Base-by-base conservation (phyloP, 352 stramenopile species). In the Pythium guiyangense region DNA sequence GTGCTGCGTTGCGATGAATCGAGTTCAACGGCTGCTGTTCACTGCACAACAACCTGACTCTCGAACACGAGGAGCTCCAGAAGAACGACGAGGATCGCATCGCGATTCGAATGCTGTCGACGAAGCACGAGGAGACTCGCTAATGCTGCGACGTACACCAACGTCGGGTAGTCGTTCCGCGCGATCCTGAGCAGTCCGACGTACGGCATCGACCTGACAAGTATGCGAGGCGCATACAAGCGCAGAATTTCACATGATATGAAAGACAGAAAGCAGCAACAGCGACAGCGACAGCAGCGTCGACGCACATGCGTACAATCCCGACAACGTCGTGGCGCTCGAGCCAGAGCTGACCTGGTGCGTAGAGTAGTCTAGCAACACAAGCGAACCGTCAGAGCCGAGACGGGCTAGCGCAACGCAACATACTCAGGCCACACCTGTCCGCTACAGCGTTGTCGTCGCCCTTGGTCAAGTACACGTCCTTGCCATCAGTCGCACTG, bases 161-260 rank as follows among this genome's bases (percentile, higher is more conserved):
- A 77, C 55, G 96, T 84, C 18, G 96, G 97, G 79, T 99, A 99
- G 78, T 99, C 97, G 77, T 99, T 99, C 51, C 99, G 75, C 34
- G 98, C 83, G 70, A 99, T 99, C 11, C 96, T 99, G 11, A 99
- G 90, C 94, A 99, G 99, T 9, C 97, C 96, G 1, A 98, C 91
- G 83, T 99, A 99, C 47, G 96, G 93, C 54, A 99, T 77, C 8
- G 94, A 98, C 22, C 84, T 93, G 52, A 34, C 1, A 25, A 44
- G 35, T 27, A 51, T 34, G 29, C 29, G 29, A 34, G 8, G 29
- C 4, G 8, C 29, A 34, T 4, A 34, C 4, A 34, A 34, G 29
- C 8, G 29, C 29, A 34, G 4, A 8, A 34, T 4, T 3, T 4
- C 29, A 9, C 4, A 34, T 34, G 29, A 4, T 9, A 8, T 34